Evolutionary conservation across 495 filamentous ascomycete species (phyloP).

Genomic region (Talaromyces liani): DNA sequence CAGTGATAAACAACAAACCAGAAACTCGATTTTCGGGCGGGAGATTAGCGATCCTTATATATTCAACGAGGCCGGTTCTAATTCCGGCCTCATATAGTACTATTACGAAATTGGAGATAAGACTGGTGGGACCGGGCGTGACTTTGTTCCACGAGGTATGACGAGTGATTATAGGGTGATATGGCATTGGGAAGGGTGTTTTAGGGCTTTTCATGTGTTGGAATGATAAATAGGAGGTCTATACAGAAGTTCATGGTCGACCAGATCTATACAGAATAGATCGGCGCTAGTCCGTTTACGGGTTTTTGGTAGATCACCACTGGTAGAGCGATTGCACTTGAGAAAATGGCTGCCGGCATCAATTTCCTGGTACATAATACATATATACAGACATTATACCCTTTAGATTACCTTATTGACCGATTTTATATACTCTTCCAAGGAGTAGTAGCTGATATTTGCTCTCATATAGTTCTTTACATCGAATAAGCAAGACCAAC

Average conservation of each 20-base stretch:
- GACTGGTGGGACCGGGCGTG: conserved; percentile 1
- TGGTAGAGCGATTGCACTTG: background rate
- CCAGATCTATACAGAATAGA: background rate
- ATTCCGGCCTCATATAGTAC: conserved; percentile 46
- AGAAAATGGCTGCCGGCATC: too few species aligned
- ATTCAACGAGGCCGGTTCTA: conserved; percentile 53
- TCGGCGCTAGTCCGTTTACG: conserved; percentile 6
- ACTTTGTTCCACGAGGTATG: conserved; percentile 1
- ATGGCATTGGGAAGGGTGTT: background rate
- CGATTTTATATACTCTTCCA: too few species aligned
- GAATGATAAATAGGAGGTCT: background rate
- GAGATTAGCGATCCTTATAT: conserved; percentile 41
- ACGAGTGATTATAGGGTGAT: background rate
- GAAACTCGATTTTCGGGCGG: conserved; percentile 18
- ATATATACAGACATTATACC: background rate
- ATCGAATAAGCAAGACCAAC: background rate
- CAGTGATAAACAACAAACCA: conserved; percentile 14
- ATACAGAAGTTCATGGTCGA: background rate
- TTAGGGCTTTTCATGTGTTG: background rate
- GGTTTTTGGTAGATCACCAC: background rate
- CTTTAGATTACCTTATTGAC: background rate
- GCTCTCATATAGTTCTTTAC: background rate
- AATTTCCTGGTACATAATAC: too few species aligned
- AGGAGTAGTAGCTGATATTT: too few species aligned
- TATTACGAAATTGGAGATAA: conserved; percentile 4